A percentile compares a stretch with the other conserved stretches of the same genome.
These are phyloP conservation scores for Acanthamoeba healyi DNA, from an alignment of 208 protist species.

Conservation along the genomic window DNA sequence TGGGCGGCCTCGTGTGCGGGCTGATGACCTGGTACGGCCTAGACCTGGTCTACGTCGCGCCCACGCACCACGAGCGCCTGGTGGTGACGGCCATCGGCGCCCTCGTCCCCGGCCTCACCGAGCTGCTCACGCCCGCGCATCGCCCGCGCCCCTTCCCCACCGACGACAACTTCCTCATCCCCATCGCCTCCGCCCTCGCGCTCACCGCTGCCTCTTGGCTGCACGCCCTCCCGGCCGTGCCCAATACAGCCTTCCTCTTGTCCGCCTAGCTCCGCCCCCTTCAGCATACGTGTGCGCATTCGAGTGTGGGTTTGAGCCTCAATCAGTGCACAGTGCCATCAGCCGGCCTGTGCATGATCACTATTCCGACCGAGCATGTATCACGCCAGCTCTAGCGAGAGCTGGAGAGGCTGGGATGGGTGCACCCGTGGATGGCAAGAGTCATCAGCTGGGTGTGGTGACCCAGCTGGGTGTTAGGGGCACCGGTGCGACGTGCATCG, in stretches of 20 bases:
- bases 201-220: background rate
- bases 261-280: background rate
- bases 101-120: conserved; percentile 19
- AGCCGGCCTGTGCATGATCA: too few relatives aligned
- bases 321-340: too few relatives aligned
- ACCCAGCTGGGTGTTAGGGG: too few relatives aligned
- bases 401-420: too few relatives aligned
- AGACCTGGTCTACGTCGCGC: conserved; percentile 29
- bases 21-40: conserved; percentile 37
- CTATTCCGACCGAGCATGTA: too few relatives aligned
- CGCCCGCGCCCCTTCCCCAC: conserved; percentile 42
- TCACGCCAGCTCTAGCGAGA: too few relatives aligned
- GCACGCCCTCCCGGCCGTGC: background rate
- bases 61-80: conserved; percentile 3
- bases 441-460: too few relatives aligned
- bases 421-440: too few relatives aligned
- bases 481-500: too few relatives aligned
- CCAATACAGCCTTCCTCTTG: conserved; percentile 36
- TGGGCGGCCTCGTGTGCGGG: background rate
- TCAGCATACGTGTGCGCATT: too few relatives aligned
- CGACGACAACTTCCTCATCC: conserved; percentile 67
- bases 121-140: conserved; percentile 32
- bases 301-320: too few relatives aligned
- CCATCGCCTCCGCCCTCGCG: conserved; percentile 6
- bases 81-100: conserved; percentile 11